Evolutionary conservation across 768 basidiomycete genomes (phyloP), one percentile per base, ranked within the genome.

Genomic region (Rubroboletus pulcherrimus): DNA sequence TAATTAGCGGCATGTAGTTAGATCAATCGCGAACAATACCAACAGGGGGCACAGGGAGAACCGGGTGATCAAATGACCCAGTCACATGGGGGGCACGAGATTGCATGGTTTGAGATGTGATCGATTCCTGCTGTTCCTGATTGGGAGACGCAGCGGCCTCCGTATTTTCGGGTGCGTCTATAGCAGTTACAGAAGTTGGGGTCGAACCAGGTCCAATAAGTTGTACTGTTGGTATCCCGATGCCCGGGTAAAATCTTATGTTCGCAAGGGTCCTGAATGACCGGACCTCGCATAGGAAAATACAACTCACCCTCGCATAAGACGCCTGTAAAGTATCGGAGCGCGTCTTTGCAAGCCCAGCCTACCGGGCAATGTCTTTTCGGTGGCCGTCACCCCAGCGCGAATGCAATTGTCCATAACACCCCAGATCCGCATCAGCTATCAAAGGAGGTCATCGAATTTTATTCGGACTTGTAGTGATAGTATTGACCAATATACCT

Each of bases 371-470:
- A 98, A 80, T n/a, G 81, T 84, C 42, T 78, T 77, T 62, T 95
- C 88, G 4, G 81, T 76, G 1, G 91, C 80, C 3, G 90, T 86
- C 9, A 98, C 93, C 19, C 95, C 95, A 2, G 81, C 79, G 29
- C 78, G 87, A 57, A 97, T 98, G 69, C 91, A 95, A 54, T 86
- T 83, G 66, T 96, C 93, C 95, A 97, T 97, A 5, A 93, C 91
- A 51, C 75, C 66, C 93, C 93, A 96, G 45, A 95, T 93, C 29
- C 82, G 81, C 78, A 84, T 81, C 60, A 91, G 78, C 75, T 75
- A 48, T 21, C 44, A 55, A 51, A 45, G 14, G 38, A 19, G 21
- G 9, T 21, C 10, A 34, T 53, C 11, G 24, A 43, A 19, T 39
- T 51, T 26, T 12, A 10, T 29, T 47, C 17, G 3, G 48, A 43